Evolutionary conservation across 2,329 filamentous ascomycete genomes (phyloP), one percentile per base, ranked within the genome.

Genomic region (Pseudogymnoascus sp.): DNA sequence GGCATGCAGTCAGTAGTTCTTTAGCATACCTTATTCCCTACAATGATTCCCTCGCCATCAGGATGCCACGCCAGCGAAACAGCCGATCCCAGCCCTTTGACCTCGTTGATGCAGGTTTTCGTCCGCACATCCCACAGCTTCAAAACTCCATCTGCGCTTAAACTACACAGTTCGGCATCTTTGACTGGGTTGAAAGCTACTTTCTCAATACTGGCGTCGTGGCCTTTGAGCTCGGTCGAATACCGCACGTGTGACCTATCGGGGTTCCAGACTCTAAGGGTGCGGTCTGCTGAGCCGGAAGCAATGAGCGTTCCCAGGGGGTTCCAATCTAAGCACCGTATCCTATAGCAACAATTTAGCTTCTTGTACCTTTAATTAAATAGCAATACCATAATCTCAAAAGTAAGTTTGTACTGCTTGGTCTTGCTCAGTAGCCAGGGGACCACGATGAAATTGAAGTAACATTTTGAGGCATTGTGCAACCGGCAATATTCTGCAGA

Each of bases 271-370:
- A 92, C 87, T 69, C 90, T 85, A 61, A 93, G 75, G 7, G 83
- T 89, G 68, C 83, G 84, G 70, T 91, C 87, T 23, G 81, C 78
- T 5, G 88, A 83, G 2, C 91, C 92, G 0, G 92, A 95, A 0
- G 93, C 93, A 65, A 97, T 86, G 64, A 94, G 80, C 7, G 85
- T 89, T 35, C 93, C 92, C 0, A 90, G 80, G 0, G 92, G 90
- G 67, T 93, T 96, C 93, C 93, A 97, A 39, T 90, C 87, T 67
- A 97, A 87, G 1, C 89, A 88, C 41, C 90, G 86, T 63, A 95
- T 81, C 66, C 88, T 91, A 41, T 35, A 59, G n/a, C 12, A 35
- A 19, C 58, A 33, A 33, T 19, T 52, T 35, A 55, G 49, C 49
- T 16, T 55, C 26, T 35, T 33, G 16, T 55, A 8, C 4, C 16